Evolutionary conservation across 2,329 filamentous ascomycete species (phyloP).

Genomic region (Colletotrichum sublineola): DNA sequence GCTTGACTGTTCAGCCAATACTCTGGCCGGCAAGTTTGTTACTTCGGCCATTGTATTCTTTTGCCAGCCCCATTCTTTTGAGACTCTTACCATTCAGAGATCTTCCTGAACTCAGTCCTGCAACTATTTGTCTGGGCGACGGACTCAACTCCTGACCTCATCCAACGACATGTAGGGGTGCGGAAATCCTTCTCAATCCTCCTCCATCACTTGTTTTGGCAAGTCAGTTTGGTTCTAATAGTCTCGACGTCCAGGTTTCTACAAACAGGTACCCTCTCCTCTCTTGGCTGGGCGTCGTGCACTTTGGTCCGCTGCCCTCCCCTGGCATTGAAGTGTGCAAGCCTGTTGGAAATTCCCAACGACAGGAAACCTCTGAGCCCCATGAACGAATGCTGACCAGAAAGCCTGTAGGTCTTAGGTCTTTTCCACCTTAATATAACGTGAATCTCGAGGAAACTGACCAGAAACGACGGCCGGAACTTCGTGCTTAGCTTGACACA

Average conservation of each 20-base stretch:
- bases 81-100: slow-evolving; percentile 15
- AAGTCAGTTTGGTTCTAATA: no score
- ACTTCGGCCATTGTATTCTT: neutral
- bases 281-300: neutral
- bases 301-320: neutral
- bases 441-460: neutral
- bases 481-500: slow-evolving; percentile 1
- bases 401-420: neutral
- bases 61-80: slow-evolving; percentile 27
- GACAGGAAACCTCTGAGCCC: neutral
- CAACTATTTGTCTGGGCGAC: neutral
- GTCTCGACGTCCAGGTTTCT: neutral
- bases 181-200: slow-evolving; percentile 13
- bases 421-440: no score
- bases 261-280: neutral
- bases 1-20: neutral
- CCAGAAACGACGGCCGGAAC: slow-evolving; percentile 7
- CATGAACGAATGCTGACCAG: neutral
- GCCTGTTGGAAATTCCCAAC: neutral
- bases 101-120: neutral
- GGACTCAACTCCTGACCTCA: slow-evolving; percentile 3
- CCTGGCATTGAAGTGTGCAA: neutral
- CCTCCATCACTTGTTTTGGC: neutral
- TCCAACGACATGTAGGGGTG: slow-evolving; percentile 19
- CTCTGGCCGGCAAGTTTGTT: neutral